These are phyloP conservation scores for Gossypium bickii DNA, from an alignment of 345 rosid species.

Conservation along the genomic window DNA sequence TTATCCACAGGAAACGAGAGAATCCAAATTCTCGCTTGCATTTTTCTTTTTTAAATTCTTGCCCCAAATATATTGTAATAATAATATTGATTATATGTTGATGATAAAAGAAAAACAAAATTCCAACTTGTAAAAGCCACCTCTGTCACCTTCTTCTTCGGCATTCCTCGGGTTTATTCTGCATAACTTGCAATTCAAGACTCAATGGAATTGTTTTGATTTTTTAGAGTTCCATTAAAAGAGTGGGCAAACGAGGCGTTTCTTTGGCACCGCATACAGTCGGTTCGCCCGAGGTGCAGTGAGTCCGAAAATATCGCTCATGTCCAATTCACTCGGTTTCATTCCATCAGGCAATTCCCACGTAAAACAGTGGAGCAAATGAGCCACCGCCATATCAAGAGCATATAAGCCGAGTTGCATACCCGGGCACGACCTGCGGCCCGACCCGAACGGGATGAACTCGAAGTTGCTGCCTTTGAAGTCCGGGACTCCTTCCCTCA, in stretches of 20 bases:
- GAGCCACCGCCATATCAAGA: conserved; percentile 63
- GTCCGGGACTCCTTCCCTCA: conserved; percentile 58
- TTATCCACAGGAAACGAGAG: conserved; percentile 10
- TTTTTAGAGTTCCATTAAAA: conserved; percentile 13
- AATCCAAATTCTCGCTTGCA: background rate
- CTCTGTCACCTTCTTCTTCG: conserved; percentile 6
- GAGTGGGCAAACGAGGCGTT: conserved; percentile 46
- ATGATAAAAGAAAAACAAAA: background rate
- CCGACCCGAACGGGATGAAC: conserved; percentile 88
- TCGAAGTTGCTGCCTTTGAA: conserved; percentile 74
- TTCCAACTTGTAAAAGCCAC: background rate
- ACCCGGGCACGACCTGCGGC: conserved; percentile 88
- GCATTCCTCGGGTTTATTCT: background rate
- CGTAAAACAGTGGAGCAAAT: conserved; percentile 64
- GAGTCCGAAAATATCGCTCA: conserved; percentile 77
- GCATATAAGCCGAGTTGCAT: conserved; percentile 90
- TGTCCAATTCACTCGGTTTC: conserved; percentile 82
- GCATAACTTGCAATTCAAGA: background rate
- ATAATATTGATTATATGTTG: background rate
- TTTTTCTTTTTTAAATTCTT: background rate
- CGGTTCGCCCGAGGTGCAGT: conserved; percentile 77
- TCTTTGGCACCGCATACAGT: conserved; percentile 56
- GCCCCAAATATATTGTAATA: background rate
- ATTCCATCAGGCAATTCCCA: conserved; percentile 90
- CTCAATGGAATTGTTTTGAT: background rate